phyloP scores from a whole-genome alignment of 1,284 basidiomycete genomes.

The Marasmius fiardii region DNA sequence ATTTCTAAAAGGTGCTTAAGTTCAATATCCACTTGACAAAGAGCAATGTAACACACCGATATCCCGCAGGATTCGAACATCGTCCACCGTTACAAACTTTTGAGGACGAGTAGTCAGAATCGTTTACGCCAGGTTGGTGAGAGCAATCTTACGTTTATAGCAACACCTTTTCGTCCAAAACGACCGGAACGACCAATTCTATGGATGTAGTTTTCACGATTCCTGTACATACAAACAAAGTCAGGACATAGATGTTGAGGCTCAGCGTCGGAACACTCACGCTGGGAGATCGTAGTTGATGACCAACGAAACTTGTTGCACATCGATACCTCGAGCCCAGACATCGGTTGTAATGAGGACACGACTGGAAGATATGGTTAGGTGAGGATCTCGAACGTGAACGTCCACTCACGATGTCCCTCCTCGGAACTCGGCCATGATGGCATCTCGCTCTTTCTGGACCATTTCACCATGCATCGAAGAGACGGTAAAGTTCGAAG shows the following conservation, averaged over 20 bases:
- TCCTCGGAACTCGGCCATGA: constrained; percentile 98
- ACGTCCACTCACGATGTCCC: constrained; percentile 76
- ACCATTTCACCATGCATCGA: constrained; percentile 99
- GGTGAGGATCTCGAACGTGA: constrained; percentile 9
- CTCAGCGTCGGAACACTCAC: constrained; percentile 40
- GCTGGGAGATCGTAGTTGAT: constrained; percentile 98
- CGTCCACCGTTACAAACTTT: constrained; percentile 89
- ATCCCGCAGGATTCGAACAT: constrained; percentile 87
- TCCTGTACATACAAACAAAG: constrained; percentile 40
- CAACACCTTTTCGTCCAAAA: constrained; percentile 93
- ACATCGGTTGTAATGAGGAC: constrained; percentile 97
- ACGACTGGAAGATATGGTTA: constrained; percentile 47
- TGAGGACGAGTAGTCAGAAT: constrained; percentile 9
- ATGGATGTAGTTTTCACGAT: constrained; percentile 99
- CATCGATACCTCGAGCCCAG: constrained; percentile 98
- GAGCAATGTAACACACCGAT: constrained; percentile 57
- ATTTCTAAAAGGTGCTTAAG: constrained; percentile 50
- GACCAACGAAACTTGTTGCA: constrained; percentile 96
- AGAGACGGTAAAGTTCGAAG: constrained; percentile 94
- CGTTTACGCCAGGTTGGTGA: constrained; percentile 2
- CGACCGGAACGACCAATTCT: constrained; percentile 95
- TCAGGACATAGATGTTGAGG: constrained; percentile 10
- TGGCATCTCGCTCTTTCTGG: constrained; percentile 97
- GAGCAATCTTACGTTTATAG: constrained; percentile 67
- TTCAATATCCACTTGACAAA: constrained; percentile 15